Evolutionary conservation across 768 basidiomycete genomes (phyloP).

Genomic region (Myochromella boudieri): DNA sequence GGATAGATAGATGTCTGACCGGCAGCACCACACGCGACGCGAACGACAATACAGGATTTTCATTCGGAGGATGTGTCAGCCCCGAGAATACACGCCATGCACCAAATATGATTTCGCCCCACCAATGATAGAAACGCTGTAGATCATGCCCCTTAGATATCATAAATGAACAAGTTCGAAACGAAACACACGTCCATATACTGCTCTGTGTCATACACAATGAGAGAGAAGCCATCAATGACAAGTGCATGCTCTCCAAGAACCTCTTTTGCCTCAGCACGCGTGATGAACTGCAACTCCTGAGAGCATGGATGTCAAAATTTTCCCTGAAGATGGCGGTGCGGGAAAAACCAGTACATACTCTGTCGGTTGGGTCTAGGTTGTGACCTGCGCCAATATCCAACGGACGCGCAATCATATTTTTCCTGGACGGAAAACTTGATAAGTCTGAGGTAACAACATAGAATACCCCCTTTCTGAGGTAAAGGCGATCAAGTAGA

Average conservation of each 20-base stretch:
- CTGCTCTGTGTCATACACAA: constrained; percentile 23
- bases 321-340: neutral
- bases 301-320: neutral
- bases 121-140: constrained; percentile 27
- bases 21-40: constrained; percentile 23
- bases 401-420: constrained; percentile 39
- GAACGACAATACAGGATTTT: constrained; percentile 2
- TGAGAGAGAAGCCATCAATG: constrained; percentile 18
- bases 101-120: constrained; percentile 26
- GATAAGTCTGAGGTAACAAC: constrained; percentile 47
- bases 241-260: constrained; percentile 18
- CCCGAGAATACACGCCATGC: constrained; percentile 22
- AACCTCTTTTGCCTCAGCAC: constrained; percentile 12
- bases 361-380: constrained; percentile 30
- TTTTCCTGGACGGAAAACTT: constrained; percentile 43
- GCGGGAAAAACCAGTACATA: constrained; percentile 3
- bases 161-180: neutral
- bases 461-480: constrained; percentile 72
- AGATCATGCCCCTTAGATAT: neutral
- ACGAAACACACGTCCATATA: constrained; percentile 20
- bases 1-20: constrained; percentile 5
- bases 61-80: neutral
- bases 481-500: constrained; percentile 70
- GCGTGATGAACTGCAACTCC: constrained; percentile 20
- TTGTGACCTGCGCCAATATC: constrained; percentile 21